Conservation (phyloP, 176 grass and related monocot genomes). For the Chrysopogon serrulatus region DNA sequence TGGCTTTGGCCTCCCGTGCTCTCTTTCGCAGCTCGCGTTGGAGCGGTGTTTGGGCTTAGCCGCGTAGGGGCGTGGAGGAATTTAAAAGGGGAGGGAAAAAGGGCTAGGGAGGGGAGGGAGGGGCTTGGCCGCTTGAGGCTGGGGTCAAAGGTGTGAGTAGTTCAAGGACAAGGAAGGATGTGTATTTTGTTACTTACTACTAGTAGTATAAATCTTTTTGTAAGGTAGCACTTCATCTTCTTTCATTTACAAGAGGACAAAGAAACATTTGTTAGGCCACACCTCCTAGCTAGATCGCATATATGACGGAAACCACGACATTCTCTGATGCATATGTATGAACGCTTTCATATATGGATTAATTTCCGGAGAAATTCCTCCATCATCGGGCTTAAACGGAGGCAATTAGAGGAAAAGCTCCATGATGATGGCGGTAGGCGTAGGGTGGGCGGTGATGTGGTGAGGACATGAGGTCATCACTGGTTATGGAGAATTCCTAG, state of each 20-base stretch:
- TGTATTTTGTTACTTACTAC: too few species aligned
- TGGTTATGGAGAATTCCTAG: too few species aligned
- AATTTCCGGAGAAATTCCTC: too few species aligned
- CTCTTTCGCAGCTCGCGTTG: background rate
- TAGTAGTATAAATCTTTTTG: slow-evolving; percentile 1
- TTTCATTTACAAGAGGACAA: background rate
- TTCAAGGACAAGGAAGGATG: background rate
- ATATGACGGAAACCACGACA: background rate
- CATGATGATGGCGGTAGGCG: too few species aligned
- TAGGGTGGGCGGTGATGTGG: too few species aligned
- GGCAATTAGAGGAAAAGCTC: too few species aligned
- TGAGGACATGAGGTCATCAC: too few species aligned
- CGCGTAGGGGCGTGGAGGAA: background rate
- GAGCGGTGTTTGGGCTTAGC: slow-evolving; percentile 1
- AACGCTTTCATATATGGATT: background rate
- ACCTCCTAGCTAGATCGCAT: background rate
- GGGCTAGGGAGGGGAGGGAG: background rate
- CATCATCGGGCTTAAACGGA: too few species aligned
- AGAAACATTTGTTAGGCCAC: background rate
- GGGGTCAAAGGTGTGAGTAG: slow-evolving; percentile 38
- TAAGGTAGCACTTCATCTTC: background rate
- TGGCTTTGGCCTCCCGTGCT: background rate
- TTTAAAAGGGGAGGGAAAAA: slow-evolving; percentile 39
- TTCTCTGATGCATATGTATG: background rate
- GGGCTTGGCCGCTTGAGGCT: background rate